These are phyloP conservation scores for Zygnema circumcarinatum DNA, from an alignment of 139 green algal species.

Conservation along the genomic window DNA sequence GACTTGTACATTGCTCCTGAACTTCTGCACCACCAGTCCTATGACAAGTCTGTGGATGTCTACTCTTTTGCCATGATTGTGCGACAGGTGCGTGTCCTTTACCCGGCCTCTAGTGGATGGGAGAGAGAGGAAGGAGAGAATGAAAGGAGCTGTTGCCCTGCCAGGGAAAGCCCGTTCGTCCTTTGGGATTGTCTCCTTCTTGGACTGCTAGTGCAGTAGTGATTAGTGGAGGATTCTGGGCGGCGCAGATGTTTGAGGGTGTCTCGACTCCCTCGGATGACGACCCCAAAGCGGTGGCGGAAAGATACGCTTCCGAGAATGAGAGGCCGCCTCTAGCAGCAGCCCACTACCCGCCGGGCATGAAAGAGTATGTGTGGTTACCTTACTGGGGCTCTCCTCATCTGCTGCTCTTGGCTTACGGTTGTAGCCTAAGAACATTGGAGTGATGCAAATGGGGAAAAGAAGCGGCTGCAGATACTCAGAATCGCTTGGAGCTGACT, in stretches of 20 bases:
- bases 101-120: not conserved
- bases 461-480: too few relatives aligned
- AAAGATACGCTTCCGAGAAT: not conserved
- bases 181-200: not conserved
- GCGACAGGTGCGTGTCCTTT: constrained; percentile 54
- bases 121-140: not conserved
- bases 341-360: constrained; percentile 16
- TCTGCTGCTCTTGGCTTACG: too few relatives aligned
- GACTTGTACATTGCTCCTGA: constrained; percentile 72
- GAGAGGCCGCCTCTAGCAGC: constrained; percentile 16
- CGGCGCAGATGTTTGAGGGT: constrained; percentile 55
- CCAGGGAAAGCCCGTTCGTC: not conserved
- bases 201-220: not conserved
- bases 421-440: too few relatives aligned
- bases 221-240: too few relatives aligned
- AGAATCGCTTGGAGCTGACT: too few relatives aligned
- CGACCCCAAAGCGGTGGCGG: constrained; percentile 9
- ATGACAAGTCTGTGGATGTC: constrained; percentile 68
- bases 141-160: not conserved
- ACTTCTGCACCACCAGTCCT: constrained; percentile 66
- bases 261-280: not conserved
- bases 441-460: too few relatives aligned
- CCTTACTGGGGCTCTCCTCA: not conserved
- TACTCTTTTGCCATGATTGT: constrained; percentile 69
- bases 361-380: constrained; percentile 48